A percentile compares a stretch with the other conserved stretches of the same genome.
These are phyloP conservation scores for Moricandia arvensis DNA, from an alignment of 345 rosid species.

Conservation along the genomic window DNA sequence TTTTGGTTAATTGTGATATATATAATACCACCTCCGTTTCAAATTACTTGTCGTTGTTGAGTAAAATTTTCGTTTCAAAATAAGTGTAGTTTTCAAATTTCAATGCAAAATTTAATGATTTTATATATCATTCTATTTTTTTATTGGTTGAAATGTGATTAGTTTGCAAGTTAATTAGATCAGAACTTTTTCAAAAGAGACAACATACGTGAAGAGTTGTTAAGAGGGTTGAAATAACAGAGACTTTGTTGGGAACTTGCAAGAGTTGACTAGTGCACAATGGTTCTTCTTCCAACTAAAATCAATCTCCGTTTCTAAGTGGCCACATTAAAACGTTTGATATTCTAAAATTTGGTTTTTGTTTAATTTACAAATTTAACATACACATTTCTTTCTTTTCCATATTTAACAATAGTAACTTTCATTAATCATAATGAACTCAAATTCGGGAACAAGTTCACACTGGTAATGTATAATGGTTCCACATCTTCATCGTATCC, in stretches of 20 bases:
- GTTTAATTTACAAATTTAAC: neutral
- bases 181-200: neutral
- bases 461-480: neutral
- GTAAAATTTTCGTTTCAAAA: too few species aligned
- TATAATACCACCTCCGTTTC: too few species aligned
- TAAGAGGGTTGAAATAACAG: neutral
- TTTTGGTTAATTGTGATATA: neutral
- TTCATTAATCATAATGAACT: neutral
- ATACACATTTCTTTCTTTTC: neutral
- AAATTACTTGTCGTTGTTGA: too few species aligned
- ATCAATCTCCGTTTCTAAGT: neutral
- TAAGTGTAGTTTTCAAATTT: too few species aligned
- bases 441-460: neutral
- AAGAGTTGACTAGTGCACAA: neutral
- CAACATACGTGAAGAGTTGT: neutral
- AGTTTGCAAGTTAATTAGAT: neutral
- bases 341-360: neutral
- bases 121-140: too few species aligned
- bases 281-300: neutral
- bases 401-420: neutral
- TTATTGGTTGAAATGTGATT: too few species aligned
- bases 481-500: neutral
- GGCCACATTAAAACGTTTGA: neutral
- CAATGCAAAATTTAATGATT: too few species aligned
- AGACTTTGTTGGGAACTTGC: neutral